Evolutionary conservation across 139 green algal species (phyloP).

Genomic region (Tetradesmus lagerheimii): DNA sequence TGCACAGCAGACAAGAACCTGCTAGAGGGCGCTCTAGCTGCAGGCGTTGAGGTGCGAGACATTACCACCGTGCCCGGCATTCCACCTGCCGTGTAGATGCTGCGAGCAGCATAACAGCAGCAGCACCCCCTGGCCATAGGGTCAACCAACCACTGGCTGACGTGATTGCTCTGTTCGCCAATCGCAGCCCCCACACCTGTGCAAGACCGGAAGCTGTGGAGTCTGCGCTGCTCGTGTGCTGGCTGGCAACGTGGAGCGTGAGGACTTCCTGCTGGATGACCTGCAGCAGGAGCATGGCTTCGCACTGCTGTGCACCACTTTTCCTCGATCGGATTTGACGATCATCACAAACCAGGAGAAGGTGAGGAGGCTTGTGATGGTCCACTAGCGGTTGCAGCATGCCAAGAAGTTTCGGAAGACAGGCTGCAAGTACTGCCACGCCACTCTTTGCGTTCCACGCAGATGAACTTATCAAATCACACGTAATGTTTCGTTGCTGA

Average conservation of each 20-base stretch:
- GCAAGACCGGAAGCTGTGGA: conserved; percentile 34
- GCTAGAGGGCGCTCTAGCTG: conserved; percentile 32
- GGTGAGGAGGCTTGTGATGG: background rate
- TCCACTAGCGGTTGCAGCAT: background rate
- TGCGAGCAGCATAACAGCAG: background rate
- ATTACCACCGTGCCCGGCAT: background rate
- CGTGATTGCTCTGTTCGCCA: background rate
- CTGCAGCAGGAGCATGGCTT: conserved; percentile 21
- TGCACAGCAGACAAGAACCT: conserved; percentile 30
- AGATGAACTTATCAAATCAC: background rate
- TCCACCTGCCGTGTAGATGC: no score
- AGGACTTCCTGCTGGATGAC: conserved; percentile 44
- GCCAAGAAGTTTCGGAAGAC: background rate
- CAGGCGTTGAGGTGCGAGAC: conserved; percentile 7
- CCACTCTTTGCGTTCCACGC: background rate
- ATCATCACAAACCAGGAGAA: conserved; percentile 33
- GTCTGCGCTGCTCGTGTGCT: conserved; percentile 40
- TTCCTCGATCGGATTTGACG: background rate
- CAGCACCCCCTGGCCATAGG: background rate
- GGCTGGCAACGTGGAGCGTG: background rate
- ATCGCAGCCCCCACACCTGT: conserved; percentile 20
- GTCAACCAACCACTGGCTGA: background rate
- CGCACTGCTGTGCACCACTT: conserved; percentile 10
- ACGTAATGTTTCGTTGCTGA: no score
- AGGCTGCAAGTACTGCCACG: background rate